These are phyloP conservation scores for Pueraria montana DNA, from an alignment of 306 rosid genomes.

Conservation along the genomic window DNA sequence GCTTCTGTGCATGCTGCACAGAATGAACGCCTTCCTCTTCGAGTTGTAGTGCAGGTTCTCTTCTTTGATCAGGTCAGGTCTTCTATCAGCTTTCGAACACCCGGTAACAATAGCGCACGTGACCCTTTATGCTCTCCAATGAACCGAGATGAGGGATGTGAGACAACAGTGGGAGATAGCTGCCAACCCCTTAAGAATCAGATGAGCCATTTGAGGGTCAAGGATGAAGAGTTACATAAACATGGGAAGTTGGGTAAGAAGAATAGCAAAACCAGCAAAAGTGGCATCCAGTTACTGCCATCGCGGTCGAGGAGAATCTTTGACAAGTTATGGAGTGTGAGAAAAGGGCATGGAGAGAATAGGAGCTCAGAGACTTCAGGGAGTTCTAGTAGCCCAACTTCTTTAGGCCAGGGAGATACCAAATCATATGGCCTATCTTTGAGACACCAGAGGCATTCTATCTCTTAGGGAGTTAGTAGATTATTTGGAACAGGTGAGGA, in stretches of 20 bases:
- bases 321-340: slow-evolving; percentile 81
- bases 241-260: slow-evolving; percentile 68
- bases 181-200: slow-evolving; percentile 64
- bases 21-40: slow-evolving; percentile 91
- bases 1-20: slow-evolving; percentile 92
- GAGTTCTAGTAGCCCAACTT: slow-evolving; percentile 92
- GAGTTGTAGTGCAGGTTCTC: slow-evolving; percentile 91
- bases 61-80: slow-evolving; percentile 87
- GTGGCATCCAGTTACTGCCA: slow-evolving; percentile 81
- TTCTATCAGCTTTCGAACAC: slow-evolving; percentile 52
- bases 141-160: slow-evolving; percentile 60
- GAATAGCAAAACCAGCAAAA: slow-evolving; percentile 77
- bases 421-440: slow-evolving; percentile 80
- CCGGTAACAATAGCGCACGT: slow-evolving; percentile 13
- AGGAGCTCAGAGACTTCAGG: slow-evolving; percentile 91
- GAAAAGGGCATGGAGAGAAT: slow-evolving; percentile 79
- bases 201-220: slow-evolving; percentile 67
- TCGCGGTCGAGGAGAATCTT: slow-evolving; percentile 92
- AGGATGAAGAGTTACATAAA: slow-evolving; percentile 59
- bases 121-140: slow-evolving; percentile 46
- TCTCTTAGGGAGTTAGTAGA: slow-evolving; percentile 60
- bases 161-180: slow-evolving; percentile 53
- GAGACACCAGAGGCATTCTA: slow-evolving; percentile 89
- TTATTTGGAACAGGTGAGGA: slow-evolving; percentile 24
- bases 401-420: slow-evolving; percentile 73